Base-by-base conservation (phyloP, 2,329 filamentous ascomycete species). In the Whalleya microplaca region DNA sequence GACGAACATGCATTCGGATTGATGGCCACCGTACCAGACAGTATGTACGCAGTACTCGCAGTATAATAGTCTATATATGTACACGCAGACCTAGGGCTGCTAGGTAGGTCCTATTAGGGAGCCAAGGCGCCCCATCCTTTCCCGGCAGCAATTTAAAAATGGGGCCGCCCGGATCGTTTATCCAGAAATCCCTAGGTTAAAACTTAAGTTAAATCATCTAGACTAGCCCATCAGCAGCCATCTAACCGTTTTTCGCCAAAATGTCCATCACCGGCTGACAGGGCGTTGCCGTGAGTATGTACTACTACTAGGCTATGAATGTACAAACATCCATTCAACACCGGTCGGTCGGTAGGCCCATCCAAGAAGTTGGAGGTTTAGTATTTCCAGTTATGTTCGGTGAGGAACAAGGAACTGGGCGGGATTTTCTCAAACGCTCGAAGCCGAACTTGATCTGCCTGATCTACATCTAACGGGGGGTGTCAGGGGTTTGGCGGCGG, bases 111-210 rank as follows among this genome's bases (percentile, higher is more conserved):
- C 23, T 27, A 27, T 9, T 9, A 27, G 23, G 23, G 23, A 27
- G 23, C 23, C 23, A 27, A 27, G 23, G 9, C 23, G 23, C 23
- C 16, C 18, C 32, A 37, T 16, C 16, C 18, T 23, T 12, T 53
- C 45, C 51, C 58, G 55, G 55, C 51, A 51, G 40, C 51, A 51
- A 50, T 21, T 45, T 53, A 27, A 52, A 12, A 58, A 53, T 45
- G 48, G 52, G 51, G 51, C 55, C 51, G 52, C 32, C 55, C 58
- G 58, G 55, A 48, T 53, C 44, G 37, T 55, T 45, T 55, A 51
- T 55, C 46, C 55, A 50, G 37, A 58, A 50, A 47, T 57, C 53
- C 32, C 32, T 16, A 37, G 14, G 8, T 6, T 37, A 12, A n/a
- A n/a, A n/a, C n/a, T n/a, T n/a, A n/a, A n/a, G n/a, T n/a, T n/a